These are phyloP conservation scores for Naganishia liquefaciens DNA, from an alignment of 1,284 basidiomycete species.

Conservation along the genomic window DNA sequence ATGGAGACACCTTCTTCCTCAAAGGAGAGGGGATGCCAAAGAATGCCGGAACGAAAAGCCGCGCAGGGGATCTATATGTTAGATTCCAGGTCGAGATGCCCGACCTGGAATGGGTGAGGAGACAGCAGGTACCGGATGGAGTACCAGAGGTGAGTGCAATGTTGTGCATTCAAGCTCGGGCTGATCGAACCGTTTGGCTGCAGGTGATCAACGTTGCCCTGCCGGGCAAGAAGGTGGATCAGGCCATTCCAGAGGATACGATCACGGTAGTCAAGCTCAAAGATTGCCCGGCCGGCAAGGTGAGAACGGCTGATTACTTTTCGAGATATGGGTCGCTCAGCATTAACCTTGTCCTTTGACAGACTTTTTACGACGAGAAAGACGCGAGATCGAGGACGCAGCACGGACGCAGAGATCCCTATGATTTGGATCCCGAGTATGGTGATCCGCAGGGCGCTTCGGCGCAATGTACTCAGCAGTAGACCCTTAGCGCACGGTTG, in stretches of 20 bases:
- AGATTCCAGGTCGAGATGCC: conserved; percentile 80
- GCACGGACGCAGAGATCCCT: conserved; percentile 7
- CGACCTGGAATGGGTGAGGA: conserved; percentile 43
- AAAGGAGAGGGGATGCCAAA: conserved; percentile 86
- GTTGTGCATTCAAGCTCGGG: background rate
- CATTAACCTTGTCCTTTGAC: background rate
- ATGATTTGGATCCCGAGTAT: conserved; percentile 23
- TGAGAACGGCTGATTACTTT: background rate
- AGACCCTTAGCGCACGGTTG: background rate
- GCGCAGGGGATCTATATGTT: conserved; percentile 72
- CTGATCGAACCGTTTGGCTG: too few relatives aligned
- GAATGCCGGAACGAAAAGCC: conserved; percentile 25
- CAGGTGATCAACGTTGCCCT: conserved; percentile 13
- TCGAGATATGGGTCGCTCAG: too few relatives aligned
- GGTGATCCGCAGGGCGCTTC: conserved; percentile 19
- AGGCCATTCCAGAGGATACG: conserved; percentile 19
- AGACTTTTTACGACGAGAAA: conserved; percentile 28
- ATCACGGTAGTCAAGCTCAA: conserved; percentile 24
- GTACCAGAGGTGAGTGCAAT: conserved; percentile 1
- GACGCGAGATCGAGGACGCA: background rate
- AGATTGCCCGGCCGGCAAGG: conserved; percentile 24
- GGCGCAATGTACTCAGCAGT: conserved; percentile 24
- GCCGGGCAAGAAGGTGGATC: conserved; percentile 20
- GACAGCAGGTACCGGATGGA: conserved; percentile 5
- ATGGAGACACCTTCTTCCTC: conserved; percentile 70